Percentiles rank a stretch among this genome's conserved stretches.
phyloP scores from a whole-genome alignment of 345 rosid genomes.

The Psidium guajava region DNA sequence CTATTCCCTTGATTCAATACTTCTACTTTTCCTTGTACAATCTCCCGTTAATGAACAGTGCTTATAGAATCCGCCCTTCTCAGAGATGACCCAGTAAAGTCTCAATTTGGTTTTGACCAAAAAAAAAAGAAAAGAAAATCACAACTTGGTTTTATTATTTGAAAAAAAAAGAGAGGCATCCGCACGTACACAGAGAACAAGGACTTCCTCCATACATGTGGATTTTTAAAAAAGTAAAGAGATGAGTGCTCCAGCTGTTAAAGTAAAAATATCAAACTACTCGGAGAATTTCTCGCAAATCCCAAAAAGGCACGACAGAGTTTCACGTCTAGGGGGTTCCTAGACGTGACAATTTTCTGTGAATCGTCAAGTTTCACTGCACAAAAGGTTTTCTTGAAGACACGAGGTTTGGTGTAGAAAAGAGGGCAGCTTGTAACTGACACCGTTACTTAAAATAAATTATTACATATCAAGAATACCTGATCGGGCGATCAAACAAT shows the following conservation, averaged over 20 bases:
- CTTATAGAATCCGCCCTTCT: not conserved
- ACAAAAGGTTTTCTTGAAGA: not conserved
- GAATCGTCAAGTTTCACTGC: not conserved
- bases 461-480: not conserved
- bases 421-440: not conserved
- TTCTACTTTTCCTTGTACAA: not conserved
- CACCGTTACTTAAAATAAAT: not conserved
- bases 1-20: too few relatives aligned
- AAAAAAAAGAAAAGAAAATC: too few relatives aligned
- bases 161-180: too few relatives aligned
- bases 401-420: not conserved
- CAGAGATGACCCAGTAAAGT: not conserved
- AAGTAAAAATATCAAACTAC: not conserved
- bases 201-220: too few relatives aligned
- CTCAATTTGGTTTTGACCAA: not conserved
- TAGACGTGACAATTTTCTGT: not conserved
- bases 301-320: not conserved
- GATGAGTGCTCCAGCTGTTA: not conserved
- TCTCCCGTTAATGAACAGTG: not conserved
- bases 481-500: not conserved
- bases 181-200: too few relatives aligned
- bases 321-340: not conserved
- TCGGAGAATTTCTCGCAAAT: not conserved
- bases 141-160: too few relatives aligned
- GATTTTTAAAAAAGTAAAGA: not conserved